Evolutionary conservation across 257 asterid genomes (phyloP), one percentile per base, ranked within the genome.

Genomic region (Solanum piurae): DNA sequence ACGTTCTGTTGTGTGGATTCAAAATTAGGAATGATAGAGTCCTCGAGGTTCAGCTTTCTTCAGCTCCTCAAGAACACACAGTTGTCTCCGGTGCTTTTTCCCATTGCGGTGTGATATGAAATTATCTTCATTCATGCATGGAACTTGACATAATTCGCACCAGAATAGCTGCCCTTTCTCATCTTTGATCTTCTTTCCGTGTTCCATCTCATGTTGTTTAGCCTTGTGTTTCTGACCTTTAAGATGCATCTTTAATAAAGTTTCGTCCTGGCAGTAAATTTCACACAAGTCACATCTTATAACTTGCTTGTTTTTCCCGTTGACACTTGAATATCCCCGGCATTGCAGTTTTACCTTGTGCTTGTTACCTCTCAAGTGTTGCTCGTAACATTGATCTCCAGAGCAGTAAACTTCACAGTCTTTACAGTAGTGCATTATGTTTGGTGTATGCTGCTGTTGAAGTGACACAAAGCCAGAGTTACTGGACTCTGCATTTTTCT

Each of bases 191-290:
- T 76, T 66, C 72, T 60, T 75, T 23, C 88, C 72, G 0, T 33
- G 73, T 49, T 90, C 89, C 62, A 68, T 4, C n/a, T 86, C 92
- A 14, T 71, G 88, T 25, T 93, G 9, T 74, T 90, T 95, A 9
- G 91, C 91, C 89, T 88, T 88, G 93, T 95, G 98, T 83, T 92
- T 95, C 86, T 90, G 84, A 42, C 97, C 98, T 40, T 83, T 87
- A 27, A 88, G 90, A 89, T 94, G 97, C 87, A 89, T 46, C 7
- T 72, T 62, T 23, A 95, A 46, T 14, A 83, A 38, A 60, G 40
- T 58, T 73, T 64, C 58, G 13, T 93, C 95, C 1, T 89, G 4
- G 90, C 95, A 95, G 89, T 88, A 91, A 46, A 94, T 92, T 60
- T 87, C 55, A 40, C 98, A 94, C 18, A 91, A 68, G 0, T 93